A percentile compares a stretch with the other conserved stretches of the same genome.
These are phyloP conservation scores for Fagopyrum homotropicum DNA, from an alignment of 148 eudicot species.

Conservation along the genomic window DNA sequence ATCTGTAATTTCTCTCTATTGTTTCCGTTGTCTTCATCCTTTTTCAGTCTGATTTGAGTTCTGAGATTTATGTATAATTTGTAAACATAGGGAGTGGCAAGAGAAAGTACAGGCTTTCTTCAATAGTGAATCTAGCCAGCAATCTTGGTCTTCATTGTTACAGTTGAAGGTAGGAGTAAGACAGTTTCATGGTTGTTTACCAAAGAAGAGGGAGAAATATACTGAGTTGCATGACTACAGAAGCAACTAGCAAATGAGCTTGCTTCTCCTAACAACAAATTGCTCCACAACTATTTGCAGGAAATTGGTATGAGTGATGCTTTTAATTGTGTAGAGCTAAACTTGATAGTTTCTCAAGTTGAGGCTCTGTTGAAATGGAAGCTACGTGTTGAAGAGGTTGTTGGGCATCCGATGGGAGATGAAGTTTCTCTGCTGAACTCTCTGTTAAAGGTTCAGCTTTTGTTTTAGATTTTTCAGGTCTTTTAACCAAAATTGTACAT, in stretches of 20 bases:
- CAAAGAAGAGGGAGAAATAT: not conserved
- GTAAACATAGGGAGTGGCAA: slow-evolving; percentile 48
- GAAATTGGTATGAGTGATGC: slow-evolving; percentile 58
- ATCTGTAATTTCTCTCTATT: not conserved
- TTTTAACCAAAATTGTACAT: not conserved
- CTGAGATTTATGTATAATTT: not conserved
- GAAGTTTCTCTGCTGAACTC: slow-evolving; percentile 29
- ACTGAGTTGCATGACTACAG: not conserved
- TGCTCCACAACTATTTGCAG: slow-evolving; percentile 29
- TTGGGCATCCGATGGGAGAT: slow-evolving; percentile 39
- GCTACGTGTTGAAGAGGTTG: slow-evolving; percentile 38
- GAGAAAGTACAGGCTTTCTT: slow-evolving; percentile 60
- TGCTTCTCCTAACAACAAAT: not conserved
- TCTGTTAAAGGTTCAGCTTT: slow-evolving; percentile 45
- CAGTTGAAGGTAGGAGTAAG: slow-evolving; percentile 73
- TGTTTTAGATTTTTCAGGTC: not conserved
- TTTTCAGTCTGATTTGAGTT: not conserved
- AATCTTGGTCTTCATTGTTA: slow-evolving; percentile 48
- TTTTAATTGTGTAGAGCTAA: slow-evolving; percentile 60
- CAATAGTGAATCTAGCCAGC: slow-evolving; percentile 29
- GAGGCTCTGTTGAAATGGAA: slow-evolving; percentile 55
- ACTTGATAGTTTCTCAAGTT: slow-evolving; percentile 54
- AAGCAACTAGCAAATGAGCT: not conserved
- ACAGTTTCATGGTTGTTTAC: not conserved
- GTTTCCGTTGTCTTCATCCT: not conserved